Evolutionary conservation across 139 green algal species (phyloP), one percentile per base, ranked within the genome.

Genomic region (Chlamydomonas asymmetrica): DNA sequence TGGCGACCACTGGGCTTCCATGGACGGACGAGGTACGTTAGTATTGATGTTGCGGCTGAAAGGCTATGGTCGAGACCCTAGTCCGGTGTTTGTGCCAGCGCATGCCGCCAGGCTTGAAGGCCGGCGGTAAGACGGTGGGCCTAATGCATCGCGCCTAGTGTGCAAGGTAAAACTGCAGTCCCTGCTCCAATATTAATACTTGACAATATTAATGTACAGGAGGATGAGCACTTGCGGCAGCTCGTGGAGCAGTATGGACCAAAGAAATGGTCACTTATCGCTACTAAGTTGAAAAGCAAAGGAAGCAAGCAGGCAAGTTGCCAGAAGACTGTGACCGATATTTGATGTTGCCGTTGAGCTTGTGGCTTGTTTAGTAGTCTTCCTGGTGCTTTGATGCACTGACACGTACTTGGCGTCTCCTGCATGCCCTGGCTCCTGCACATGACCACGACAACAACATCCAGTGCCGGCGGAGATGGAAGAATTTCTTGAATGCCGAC

Each of bases 381-480:
- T 13, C 35, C 18, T 3, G 6, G n/a, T 31, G 3, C 10, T 13
- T 3, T 41, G 8, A 31, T 41, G 59, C 31, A 8, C 40, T 27
- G 38, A 4, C n/a, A 56, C n/a, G 18, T 37, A 4, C 34, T n/a
- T 74, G 6, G 0, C 29, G 2, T 25, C 63, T 25, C 49, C 5
- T 57, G 32, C 39, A 13, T n/a, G 27, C 32, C 22, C 37, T 41
- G 32, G 31, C 23, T 31, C 8, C 39, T 69, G 67, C 63, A 22
- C 76, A 62, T 23, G 5, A 4, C 38, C 27, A 13, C 22, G 7
- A 22, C 40, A 34, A 35, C 20, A 40, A 52, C 60, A 3, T 43
- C 69, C 81, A 92, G 87, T 91, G 84, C 38, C 85, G 87, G 2
- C 61, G 92, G 2, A 66, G 92, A 38, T 96, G 91, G 92, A 92